Evolutionary conservation across 495 filamentous ascomycete genomes (phyloP).

Genomic region (Penicillium flavigenum): DNA sequence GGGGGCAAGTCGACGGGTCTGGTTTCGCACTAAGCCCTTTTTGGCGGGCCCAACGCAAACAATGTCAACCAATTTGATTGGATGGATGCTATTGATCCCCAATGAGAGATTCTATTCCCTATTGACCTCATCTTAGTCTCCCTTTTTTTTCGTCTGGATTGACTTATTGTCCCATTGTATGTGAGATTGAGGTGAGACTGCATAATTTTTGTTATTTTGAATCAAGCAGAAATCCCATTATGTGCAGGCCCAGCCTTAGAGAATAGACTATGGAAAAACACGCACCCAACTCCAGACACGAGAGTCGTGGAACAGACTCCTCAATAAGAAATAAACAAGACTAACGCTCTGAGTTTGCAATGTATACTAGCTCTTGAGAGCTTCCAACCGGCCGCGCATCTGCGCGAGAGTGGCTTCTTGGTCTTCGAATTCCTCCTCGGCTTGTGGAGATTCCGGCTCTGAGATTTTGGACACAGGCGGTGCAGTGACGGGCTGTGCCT

Average conservation of each 20-base stretch:
- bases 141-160: background rate
- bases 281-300: constrained; percentile 19
- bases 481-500: constrained; percentile 54
- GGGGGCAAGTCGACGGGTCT: constrained; percentile 7
- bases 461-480: constrained; percentile 56
- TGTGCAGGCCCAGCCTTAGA: constrained; percentile 25
- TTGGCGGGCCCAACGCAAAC: background rate
- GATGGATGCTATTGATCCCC: background rate
- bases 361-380: constrained; percentile 72
- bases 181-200: background rate
- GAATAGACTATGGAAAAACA: constrained; percentile 17
- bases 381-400: constrained; percentile 90
- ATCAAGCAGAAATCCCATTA: constrained; percentile 11
- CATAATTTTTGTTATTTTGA: background rate
- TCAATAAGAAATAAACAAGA: background rate
- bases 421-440: constrained; percentile 74
- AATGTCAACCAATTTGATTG: background rate
- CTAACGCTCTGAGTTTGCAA: background rate
- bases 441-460: constrained; percentile 20
- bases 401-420: constrained; percentile 83
- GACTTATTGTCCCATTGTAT: background rate
- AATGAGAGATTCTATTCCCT: background rate
- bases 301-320: background rate
- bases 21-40: constrained; percentile 7
- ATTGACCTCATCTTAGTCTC: background rate